phyloP scores from a whole-genome alignment of 768 basidiomycete genomes.

The Cystobasidium onofrii region DNA sequence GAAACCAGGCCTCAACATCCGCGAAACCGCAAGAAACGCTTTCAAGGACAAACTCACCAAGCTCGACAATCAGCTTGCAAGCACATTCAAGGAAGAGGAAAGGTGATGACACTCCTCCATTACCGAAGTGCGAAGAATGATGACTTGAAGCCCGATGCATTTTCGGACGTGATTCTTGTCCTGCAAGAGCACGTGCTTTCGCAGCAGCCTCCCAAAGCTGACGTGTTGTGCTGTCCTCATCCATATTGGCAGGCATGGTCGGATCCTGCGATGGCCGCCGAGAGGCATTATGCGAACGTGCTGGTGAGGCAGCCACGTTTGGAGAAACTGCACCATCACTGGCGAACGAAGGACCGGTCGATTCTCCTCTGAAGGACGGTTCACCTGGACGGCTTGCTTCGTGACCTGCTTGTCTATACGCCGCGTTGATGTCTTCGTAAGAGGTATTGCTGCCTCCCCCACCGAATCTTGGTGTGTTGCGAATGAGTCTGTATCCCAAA shows the following conservation, averaged over 20 bases:
- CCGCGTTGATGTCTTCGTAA: constrained; percentile 3
- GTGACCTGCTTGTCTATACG: neutral
- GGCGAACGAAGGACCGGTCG: neutral
- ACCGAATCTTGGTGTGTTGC: constrained; percentile 30
- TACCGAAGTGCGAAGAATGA: constrained; percentile 6
- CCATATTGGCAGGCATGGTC: neutral
- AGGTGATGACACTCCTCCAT: constrained; percentile 52
- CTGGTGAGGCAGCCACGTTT: neutral
- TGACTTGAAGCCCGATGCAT: constrained; percentile 1
- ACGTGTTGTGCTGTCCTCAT: neutral
- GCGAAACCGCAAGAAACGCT: too few species aligned
- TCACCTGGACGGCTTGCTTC: neutral
- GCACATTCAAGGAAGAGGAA: constrained; percentile 97
- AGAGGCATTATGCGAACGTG: neutral
- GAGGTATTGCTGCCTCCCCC: constrained; percentile 12
- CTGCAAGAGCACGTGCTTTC: neutral
- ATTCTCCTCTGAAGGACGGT: neutral
- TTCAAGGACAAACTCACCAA: constrained; percentile 48
- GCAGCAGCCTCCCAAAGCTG: constrained; percentile 29
- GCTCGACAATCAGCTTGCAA: constrained; percentile 81
- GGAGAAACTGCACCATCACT: neutral
- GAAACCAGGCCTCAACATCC: too few species aligned
- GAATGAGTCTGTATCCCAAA: constrained; percentile 69
- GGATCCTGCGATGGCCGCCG: neutral
- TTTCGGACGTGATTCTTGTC: constrained; percentile 12